Evolutionary conservation across 1,139 yeast species (phyloP), one percentile per base, ranked within the genome.

Genomic region (Suhomyces bolitotheri): DNA sequence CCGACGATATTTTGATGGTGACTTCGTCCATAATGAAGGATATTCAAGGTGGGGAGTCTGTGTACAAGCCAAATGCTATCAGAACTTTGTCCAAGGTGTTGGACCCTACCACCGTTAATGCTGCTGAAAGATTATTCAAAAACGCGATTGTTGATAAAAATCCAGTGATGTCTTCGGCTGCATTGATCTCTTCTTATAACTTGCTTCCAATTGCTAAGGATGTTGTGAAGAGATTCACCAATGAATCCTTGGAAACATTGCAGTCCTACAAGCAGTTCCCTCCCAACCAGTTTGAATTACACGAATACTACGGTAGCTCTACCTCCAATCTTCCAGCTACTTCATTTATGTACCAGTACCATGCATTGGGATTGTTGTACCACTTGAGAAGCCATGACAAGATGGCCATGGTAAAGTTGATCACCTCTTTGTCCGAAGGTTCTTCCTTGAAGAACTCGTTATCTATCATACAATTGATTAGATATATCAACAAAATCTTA

Each of bases 1-100:
- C 97, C 12, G 89, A 88, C 51, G 97, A 92, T 64, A 88, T 88
- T 37, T 78, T 92, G 62, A 94, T 92, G 97, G 97, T 92, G 22
- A 92, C 98, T 21, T 87, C 97, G 6, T 87, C 96, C 14, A 90
- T 92, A 54, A 94, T 92, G 97, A 90, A 90, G 67, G 98, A 92
- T 65, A 87, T 92, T 41, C 97, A 94, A 65, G 82, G 83, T 42
- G 90, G 90, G 46, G 95, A 88, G 45, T 72, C 80, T 46, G 71
- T 89, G 41, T 89, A 84, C 64, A 88, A 90, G 58, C 96, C 98
- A 39, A 85, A 92, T 60, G 97, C 99, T 21, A 85, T 92, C 49
- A 80, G 98, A 58, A 86, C 98, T 0, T 75, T 92, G 51, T 80
- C 90, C 14, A 78, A 95, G 51, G 95, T 92, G 29, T 76, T 94